phyloP scores from a whole-genome alignment of 2,329 filamentous ascomycete species.

The Pseudogymnoascus verrucosus region DNA sequence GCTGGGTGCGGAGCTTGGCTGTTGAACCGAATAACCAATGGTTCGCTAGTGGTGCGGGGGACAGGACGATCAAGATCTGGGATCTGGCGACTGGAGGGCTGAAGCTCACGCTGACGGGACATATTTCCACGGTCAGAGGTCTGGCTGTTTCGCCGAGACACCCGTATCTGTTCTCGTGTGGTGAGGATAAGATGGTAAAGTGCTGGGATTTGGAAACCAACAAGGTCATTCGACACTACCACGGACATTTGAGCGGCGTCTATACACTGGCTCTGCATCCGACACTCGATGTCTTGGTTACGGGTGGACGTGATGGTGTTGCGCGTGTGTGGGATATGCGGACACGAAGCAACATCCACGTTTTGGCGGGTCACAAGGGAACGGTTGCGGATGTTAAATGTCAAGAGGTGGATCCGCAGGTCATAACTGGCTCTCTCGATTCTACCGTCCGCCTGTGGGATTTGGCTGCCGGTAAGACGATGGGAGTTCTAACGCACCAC shows the following conservation, averaged over 20 bases:
- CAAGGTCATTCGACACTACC: constrained; percentile 96
- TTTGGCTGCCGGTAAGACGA: constrained; percentile 88
- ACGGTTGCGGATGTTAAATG: constrained; percentile 86
- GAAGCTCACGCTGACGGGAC: constrained; percentile 79
- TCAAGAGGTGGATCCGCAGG: constrained; percentile 92
- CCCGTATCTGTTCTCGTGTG: constrained; percentile 95
- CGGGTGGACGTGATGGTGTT: constrained; percentile 88
- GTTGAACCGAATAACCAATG: constrained; percentile 96
- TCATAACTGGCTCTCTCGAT: constrained; percentile 90
- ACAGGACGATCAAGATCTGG: constrained; percentile 98
- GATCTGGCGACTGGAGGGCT: constrained; percentile 84
- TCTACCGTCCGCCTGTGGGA: constrained; percentile 91
- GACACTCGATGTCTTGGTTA: constrained; percentile 88
- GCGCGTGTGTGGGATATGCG: constrained; percentile 98
- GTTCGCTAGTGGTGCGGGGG: constrained; percentile 93
- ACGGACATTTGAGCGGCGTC: constrained; percentile 91
- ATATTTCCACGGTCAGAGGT: constrained; percentile 88
- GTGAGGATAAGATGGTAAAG: constrained; percentile 99
- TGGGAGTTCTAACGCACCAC: constrained; percentile 94
- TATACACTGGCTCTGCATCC: constrained; percentile 92
- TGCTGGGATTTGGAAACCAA: constrained; percentile 99
- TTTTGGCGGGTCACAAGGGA: constrained; percentile 80
- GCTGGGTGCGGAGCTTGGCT: constrained; percentile 84
- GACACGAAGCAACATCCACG: constrained; percentile 90
- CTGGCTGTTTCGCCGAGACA: constrained; percentile 88